Evolutionary conservation across 73 alveolate genomes (phyloP), one percentile per base, ranked within the genome.

Genomic region (Breviolum minutum): DNA sequence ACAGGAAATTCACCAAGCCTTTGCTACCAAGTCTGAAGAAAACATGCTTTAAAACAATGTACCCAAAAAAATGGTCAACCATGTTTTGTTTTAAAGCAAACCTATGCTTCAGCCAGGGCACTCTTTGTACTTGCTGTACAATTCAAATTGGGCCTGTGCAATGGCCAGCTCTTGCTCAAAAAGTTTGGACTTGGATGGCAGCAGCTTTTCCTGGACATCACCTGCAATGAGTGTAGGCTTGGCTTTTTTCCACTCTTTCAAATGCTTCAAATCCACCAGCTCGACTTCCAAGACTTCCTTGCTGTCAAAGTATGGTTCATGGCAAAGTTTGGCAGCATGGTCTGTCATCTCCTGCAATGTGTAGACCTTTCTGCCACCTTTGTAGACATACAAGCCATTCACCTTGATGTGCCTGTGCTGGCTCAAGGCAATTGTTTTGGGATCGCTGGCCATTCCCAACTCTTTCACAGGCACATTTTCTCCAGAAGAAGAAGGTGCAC

Each of bases 381-480:
- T 82, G 91, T 26, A 26, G 63, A 60, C 16, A 40, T 82, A 82
- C 71, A 60, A 24, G 17, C 48, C 48, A 48, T 60, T 60, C 27
- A 82, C 70, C 70, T 82, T 82, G 71, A 82, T 60, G 69, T 82
- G 91, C 91, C 48, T 82, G 91, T 82, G 30, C 91, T 29, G 70
- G 32, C 20, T 22, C 91, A 40, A 60, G 20, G 91, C 91, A 60
- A 82, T 82, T 27, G 69, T 12, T 26, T 20, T 40, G 30, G 71
- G 66, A 29, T 82, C 69, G 22, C 27, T 30, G 14, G 91, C 64
- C 19, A 8, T 11, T 27, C 27, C 84, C 84, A 74, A 27, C 16
- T 19, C 84, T 14, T 74, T 74, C 84, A 74, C 84, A 74, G 84
- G 54, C 27, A 30, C 61, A 14, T 17, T n/a, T 74, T 30, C 20